Conservation (phyloP, 169 alveolate genomes). For the Plasmodium reichenowi region DNA sequence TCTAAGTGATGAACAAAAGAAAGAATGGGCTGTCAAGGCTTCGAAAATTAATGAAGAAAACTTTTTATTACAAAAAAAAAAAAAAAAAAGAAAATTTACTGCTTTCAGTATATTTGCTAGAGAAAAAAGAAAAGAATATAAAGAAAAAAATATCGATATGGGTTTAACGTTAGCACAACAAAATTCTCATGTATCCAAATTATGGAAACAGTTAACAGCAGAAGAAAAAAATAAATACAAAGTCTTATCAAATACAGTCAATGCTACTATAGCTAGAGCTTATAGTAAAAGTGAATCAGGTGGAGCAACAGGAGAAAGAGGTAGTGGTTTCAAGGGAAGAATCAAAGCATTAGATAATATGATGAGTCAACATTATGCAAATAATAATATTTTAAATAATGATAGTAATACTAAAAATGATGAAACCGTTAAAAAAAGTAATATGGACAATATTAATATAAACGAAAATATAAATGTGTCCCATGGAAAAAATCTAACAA, state of each 20-base stretch:
- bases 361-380: conserved; percentile 37
- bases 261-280: conserved; percentile 45
- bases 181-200: conserved; percentile 72
- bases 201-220: conserved; percentile 54
- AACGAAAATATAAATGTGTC: not conserved
- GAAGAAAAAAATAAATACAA: conserved; percentile 72
- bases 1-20: conserved; percentile 47
- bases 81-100: conserved; percentile 73
- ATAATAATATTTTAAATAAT: conserved; percentile 4
- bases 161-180: conserved; percentile 69
- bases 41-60: conserved; percentile 75
- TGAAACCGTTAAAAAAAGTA: not conserved
- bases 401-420: not conserved
- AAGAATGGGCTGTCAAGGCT: conserved; percentile 73
- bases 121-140: conserved; percentile 66
- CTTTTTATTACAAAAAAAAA: conserved; percentile 46
- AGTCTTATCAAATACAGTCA: conserved; percentile 36
- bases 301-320: conserved; percentile 29
- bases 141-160: conserved; percentile 64
- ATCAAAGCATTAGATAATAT: conserved; percentile 59
- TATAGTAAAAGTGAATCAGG: conserved; percentile 12
- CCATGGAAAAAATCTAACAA: too few species aligned
- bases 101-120: conserved; percentile 75
- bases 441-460: not conserved
- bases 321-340: conserved; percentile 50